Percentiles rank a stretch among this genome's conserved stretches.
Evolutionary conservation across 2,329 filamentous ascomycete genomes (phyloP).

Genomic region (Basipetospora chlamydospora): DNA sequence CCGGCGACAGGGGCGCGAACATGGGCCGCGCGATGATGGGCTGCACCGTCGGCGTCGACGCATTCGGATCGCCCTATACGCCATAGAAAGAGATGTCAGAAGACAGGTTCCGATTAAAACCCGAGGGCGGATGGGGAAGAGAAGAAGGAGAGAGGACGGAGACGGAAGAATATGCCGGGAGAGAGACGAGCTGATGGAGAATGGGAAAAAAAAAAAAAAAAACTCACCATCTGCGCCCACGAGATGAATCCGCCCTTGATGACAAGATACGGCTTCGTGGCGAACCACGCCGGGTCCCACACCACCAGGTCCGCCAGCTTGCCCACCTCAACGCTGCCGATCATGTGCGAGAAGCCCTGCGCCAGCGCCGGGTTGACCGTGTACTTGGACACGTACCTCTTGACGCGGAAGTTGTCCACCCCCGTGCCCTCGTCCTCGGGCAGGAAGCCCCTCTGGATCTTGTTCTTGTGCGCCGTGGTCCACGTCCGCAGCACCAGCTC

Average conservation of each 20-base stretch:
- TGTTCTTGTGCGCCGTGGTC: slow-evolving; percentile 98
- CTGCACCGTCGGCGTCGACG: slow-evolving; percentile 75
- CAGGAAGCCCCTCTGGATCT: slow-evolving; percentile 63
- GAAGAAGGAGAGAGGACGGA: background rate
- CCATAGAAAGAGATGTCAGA: too few species aligned
- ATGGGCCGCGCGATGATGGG: slow-evolving; percentile 73
- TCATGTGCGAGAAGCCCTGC: slow-evolving; percentile 76
- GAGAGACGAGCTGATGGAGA: too few species aligned
- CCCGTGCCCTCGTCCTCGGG: slow-evolving; percentile 64
- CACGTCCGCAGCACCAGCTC: slow-evolving; percentile 88
- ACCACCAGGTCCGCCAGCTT: slow-evolving; percentile 82
- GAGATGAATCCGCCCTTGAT: slow-evolving; percentile 81
- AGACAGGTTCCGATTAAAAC: background rate
- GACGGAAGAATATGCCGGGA: background rate
- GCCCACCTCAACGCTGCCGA: slow-evolving; percentile 77
- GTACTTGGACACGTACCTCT: slow-evolving; percentile 88
- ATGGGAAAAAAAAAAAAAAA: background rate
- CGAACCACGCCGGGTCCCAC: slow-evolving; percentile 77
- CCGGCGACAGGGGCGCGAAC: slow-evolving; percentile 64
- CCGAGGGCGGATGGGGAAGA: background rate
- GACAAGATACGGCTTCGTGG: slow-evolving; percentile 67
- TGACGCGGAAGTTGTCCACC: slow-evolving; percentile 84
- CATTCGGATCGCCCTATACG: slow-evolving; percentile 73
- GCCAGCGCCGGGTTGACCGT: slow-evolving; percentile 87
- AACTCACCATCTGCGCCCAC: slow-evolving; percentile 64